Evolutionary conservation across 495 filamentous ascomycete species (phyloP), one percentile per base, ranked within the genome.

Genomic region (Amniculicola lignicola): DNA sequence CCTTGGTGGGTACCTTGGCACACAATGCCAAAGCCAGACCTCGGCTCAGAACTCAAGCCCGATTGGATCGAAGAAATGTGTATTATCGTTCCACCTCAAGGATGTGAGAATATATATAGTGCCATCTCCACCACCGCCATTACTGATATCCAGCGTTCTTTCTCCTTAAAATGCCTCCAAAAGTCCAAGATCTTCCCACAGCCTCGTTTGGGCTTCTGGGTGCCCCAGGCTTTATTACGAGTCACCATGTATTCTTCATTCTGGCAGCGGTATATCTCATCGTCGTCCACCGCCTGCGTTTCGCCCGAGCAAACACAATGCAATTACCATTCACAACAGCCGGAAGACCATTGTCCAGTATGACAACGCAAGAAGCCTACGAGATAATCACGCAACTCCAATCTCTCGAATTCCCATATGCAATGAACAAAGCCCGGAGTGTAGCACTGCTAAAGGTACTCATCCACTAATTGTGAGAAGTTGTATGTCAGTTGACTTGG

Each of bases 341-440:
- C n/a, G 24, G 24, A 43, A 43, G 40, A n/a, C 40, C 40, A 4
- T 43, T 43, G 19, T 43, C 40, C 16, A 43, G 40, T 21, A 43
- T 43, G 40, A 43, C 40, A 21, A 5, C 40, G 16, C 40, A 43
- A 21, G 40, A 43, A 24, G 40, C 40, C 16, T 7, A 21, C 16
- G 40, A 43, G 24, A 43, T 43, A 15, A 43, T 43, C 16, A 43
- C 40, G 16, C 40, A 43, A 21, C 40, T 43, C 3, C 40, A 43
- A 43, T 43, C 40, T 15, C 40, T 43, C 24, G 40, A 43, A 21
- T 43, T 43, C 24, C 40, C 40, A 21, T 43, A 43, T 24, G 40
- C 40, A n/a, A 43, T 43, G 40, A 43, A 43, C 40, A 43, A 43
- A n/a, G 40, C 40, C 6, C 40, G 40, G 24, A 43, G 40, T 24